These are phyloP conservation scores for Dendrobium huoshanense DNA, from an alignment of 106 monocot species.

Conservation along the genomic window DNA sequence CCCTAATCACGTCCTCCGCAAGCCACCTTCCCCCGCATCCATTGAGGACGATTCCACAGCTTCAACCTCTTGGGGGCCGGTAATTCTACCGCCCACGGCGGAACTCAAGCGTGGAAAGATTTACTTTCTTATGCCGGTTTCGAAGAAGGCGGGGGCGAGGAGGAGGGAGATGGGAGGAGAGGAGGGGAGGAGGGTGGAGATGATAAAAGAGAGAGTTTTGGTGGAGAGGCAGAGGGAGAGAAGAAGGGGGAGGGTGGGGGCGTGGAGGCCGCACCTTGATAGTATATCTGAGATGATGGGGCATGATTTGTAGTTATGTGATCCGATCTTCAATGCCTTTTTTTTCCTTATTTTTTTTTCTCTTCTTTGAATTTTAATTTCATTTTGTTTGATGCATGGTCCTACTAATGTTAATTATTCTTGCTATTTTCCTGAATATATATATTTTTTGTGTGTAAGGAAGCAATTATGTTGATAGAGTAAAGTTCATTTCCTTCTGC, in stretches of 20 bases:
- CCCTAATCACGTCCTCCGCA: constrained; percentile 81
- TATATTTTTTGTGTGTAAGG: too few species aligned
- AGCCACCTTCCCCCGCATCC: constrained; percentile 40
- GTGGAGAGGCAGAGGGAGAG: constrained; percentile 34
- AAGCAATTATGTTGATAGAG: too few species aligned
- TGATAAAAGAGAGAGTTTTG: not conserved
- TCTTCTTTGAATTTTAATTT: not conserved
- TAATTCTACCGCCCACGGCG: constrained; percentile 55
- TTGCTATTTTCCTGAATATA: too few species aligned
- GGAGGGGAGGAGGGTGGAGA: constrained; percentile 52
- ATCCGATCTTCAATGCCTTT: not conserved
- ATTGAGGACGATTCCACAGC: constrained; percentile 9
- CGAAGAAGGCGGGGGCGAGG: constrained; percentile 3
- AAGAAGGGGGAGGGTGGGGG: constrained; percentile 57
- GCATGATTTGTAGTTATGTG: not conserved
- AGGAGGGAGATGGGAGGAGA: constrained; percentile 37
- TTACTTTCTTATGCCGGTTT: constrained; percentile 74
- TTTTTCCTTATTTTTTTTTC: not conserved
- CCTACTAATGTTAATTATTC: too few species aligned
- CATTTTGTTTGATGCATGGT: too few species aligned
- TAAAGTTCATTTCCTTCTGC: too few species aligned
- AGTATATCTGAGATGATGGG: constrained; percentile 64
- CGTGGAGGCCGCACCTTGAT: constrained; percentile 84
- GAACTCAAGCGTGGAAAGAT: constrained; percentile 83
- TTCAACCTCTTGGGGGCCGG: constrained; percentile 4